Evolutionary conservation across 1,284 basidiomycete species (phyloP), one percentile per base, ranked within the genome.

Genomic region (Moesziomyces antarcticus): DNA sequence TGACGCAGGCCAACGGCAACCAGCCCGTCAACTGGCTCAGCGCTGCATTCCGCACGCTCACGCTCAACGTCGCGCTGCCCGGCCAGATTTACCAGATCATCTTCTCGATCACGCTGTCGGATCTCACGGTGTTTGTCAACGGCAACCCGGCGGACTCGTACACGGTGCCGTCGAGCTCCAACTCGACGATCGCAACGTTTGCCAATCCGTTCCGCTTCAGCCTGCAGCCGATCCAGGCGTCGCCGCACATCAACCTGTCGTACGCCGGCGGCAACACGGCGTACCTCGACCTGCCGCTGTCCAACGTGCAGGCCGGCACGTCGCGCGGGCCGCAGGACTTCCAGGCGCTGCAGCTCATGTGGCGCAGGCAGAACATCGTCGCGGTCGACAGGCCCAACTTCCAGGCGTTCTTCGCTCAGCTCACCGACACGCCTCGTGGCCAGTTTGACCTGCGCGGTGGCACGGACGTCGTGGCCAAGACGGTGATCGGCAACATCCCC

Each of bases 181-280:
- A 88, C 58, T 85, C 86, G 58, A 90, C 90, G 1, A 71, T 90
- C 4, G 91, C 90, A 16, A 85, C 87, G 64, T 91, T 91, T 81
- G 88, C 88, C 83, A 93, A 92, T 84, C 91, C 91, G 1, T 92
- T 93, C 84, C 89, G 89, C 11, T 93, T 92, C 85, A 88, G 88
- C 21, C 82, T 93, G 56, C 89, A 91, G 79, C 89, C 90, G 41
- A 82, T 90, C 22, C 86, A 88, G 76, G 85, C 88, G 1, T 85
- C 86, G 4, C 86, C 91, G 74, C 86, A 87, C 27, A 88, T 91
- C 68, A 86, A 86, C 21, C 82, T 92, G 45, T 86, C 84, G 11
- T 85, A 85, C 22, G 85, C 85, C 25, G 88, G 88, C 5, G 82
- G 84, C n/a, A 85, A 89, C 59, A 87, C 89, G 33, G 91, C 90